Base-by-base conservation (phyloP, 2,329 filamentous ascomycete genomes). In the Lachnum nothofagi region DNA sequence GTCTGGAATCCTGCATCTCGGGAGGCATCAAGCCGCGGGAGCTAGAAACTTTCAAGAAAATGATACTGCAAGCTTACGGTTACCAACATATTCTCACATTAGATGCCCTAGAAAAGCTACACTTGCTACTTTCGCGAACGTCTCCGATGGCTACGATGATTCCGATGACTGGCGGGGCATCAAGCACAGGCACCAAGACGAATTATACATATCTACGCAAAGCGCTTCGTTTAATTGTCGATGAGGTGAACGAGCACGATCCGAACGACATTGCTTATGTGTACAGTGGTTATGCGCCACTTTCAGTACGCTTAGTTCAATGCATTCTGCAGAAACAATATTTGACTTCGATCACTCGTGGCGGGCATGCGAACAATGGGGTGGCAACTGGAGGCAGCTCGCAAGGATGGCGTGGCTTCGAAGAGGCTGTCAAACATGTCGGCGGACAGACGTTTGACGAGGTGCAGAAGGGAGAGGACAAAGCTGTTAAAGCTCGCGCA, bases 251-350 rank as follows among this genome's bases (percentile, higher is more conserved):
- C 64, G 93, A 98, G 68, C 84, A 93, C 51, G 86, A 94, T 40
- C 93, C 93, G 2, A 88, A 93, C 61, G 93, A 98, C 61, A 85
- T 97, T 53, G 86, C 91, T n/a, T 98, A 98, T 63, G 91, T 96
- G 9, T 98, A 97, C 70, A 95, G 88, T 56, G 94, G 93, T 44
- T 98, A 97, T 65, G 93, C 94, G 4, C 94, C 93, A 0, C 77
- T 98, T 10, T 95, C 88, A 38, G 80, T 97, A 46, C 84, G 93
- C 14, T 79, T 98, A 4, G 85, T 98, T 5, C 94, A 98, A 68
- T 93, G 88, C 64, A 80, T 97, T 42, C 71, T 98, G 41, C 91
- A 97, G 67, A 98, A 98, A 67, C 82, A 88, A 48, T 87, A 91
- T 58, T 73, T 98, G 24, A 73, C 84, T 48, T 82, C 79, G 4